Evolutionary conservation across 2,329 filamentous ascomycete genomes (phyloP).

Genomic region (Trichoderma sp.): DNA sequence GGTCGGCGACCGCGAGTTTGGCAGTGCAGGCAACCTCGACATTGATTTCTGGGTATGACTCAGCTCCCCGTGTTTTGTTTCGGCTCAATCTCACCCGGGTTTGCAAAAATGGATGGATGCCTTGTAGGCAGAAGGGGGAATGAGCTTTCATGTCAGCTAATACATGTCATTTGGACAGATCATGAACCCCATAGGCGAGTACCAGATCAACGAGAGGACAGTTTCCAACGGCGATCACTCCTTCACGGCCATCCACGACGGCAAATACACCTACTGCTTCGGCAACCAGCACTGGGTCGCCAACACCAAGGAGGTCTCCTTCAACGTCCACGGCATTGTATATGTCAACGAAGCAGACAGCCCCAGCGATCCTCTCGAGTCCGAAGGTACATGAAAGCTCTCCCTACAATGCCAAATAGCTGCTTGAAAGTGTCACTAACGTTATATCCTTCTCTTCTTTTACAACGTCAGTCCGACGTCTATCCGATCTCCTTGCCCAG

Average conservation of each 20-base stretch:
- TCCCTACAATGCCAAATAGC: constrained; percentile 18
- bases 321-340: constrained; percentile 98
- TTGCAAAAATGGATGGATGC: neutral
- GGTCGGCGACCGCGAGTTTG: constrained; percentile 94
- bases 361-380: constrained; percentile 82
- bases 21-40: constrained; percentile 88
- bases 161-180: constrained; percentile 52
- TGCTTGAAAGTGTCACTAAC: neutral
- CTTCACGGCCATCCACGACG: constrained; percentile 81
- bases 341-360: constrained; percentile 89
- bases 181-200: constrained; percentile 70
- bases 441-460: neutral
- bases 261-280: constrained; percentile 95
- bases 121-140: constrained; percentile 13
- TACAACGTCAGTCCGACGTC: constrained; percentile 62
- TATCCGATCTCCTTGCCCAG: constrained; percentile 82
- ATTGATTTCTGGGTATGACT: constrained; percentile 92
- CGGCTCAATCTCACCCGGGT: neutral
- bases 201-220: constrained; percentile 76
- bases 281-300: constrained; percentile 98
- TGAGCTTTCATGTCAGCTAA: neutral
- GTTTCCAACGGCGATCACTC: constrained; percentile 91
- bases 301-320: constrained; percentile 95
- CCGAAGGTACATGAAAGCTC: constrained; percentile 65
- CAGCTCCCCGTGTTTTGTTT: neutral